These are phyloP conservation scores for Thielaviopsis musarum DNA, from an alignment of 2,329 filamentous ascomycete genomes.

Conservation along the genomic window DNA sequence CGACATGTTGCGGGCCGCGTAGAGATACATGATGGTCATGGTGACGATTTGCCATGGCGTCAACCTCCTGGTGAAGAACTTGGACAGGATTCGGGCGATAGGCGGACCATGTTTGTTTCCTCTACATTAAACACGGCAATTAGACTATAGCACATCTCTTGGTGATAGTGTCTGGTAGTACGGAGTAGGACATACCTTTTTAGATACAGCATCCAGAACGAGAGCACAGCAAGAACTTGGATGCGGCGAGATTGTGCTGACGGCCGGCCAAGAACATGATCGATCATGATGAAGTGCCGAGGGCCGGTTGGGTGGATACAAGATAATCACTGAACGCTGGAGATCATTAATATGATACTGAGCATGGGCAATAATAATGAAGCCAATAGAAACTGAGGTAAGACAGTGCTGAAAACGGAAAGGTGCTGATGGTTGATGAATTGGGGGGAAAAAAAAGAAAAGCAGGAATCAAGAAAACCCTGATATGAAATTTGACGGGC, in stretches of 20 bases:
- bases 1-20: slow-evolving; percentile 82
- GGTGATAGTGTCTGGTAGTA: no score
- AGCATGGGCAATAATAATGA: no score
- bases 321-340: no score
- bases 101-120: slow-evolving; percentile 84
- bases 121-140: slow-evolving; percentile 26
- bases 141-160: no score
- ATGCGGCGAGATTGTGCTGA: slow-evolving; percentile 83
- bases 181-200: slow-evolving; percentile 43
- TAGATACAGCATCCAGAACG: slow-evolving; percentile 81
- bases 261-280: slow-evolving; percentile 82
- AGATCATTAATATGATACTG: no score
- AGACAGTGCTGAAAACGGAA: neutral
- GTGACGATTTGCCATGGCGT: slow-evolving; percentile 84
- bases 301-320: neutral
- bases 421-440: neutral
- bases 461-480: no score
- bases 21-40: slow-evolving; percentile 77
- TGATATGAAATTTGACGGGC: no score
- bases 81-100: slow-evolving; percentile 51
- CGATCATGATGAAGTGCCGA: slow-evolving; percentile 37
- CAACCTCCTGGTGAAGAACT: slow-evolving; percentile 49
- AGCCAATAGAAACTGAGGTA: neutral
- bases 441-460: neutral
- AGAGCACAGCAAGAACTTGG: slow-evolving; percentile 78